Base-by-base conservation (phyloP, 352 stramenopile genomes). In the Pythium pyrilobum region DNA sequence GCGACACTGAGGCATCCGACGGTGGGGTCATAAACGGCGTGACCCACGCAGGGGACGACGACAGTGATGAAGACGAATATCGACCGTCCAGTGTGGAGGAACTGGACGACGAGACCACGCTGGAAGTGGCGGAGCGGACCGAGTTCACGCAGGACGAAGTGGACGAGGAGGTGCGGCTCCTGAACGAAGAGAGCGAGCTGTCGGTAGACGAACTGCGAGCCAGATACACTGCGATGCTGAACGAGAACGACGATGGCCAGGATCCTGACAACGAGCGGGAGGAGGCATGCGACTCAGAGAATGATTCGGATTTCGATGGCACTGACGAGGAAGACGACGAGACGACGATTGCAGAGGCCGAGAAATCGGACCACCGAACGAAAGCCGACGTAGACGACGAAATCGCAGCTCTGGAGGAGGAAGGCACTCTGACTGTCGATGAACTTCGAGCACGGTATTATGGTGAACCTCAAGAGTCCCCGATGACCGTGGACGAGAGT, bases 121-220 rank as follows among this genome's bases (percentile, higher is more conserved):
- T 98, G 4, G 82, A 89, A 45, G 81, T 75, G 32, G 87, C 97
- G 32, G 92, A 98, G 58, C 49, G 65, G 18, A 62, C 66, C 6
- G 64, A 79, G 16, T 39, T 67, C 33, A 72, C 66, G 3, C 59
- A 51, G n/a, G 62, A 69, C 15, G 68, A 81, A 40, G 69, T 64
- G 5, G 67, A 81, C 31, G 81, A 97, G 34, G 96, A 98, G 63
- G 62, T 98, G 8, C 70, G 64, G 3, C 51, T 90, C 25, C 60
- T 99, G 0, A 64, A 98, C 32, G 62, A 78, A 52, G 96, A 99
- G 53, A 85, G 72, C 18, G 84, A 98, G 62, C 83, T 99, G 64
- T 92, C 95, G 0, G 80, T 98, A 18, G 92, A 99, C 10, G 67
- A 87, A 29, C 58, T 93, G 21, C 59, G 69, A 15, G 76, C 76